Base-by-base conservation (phyloP, 1,139 yeast species). In the Suhomyces bokatorum region DNA sequence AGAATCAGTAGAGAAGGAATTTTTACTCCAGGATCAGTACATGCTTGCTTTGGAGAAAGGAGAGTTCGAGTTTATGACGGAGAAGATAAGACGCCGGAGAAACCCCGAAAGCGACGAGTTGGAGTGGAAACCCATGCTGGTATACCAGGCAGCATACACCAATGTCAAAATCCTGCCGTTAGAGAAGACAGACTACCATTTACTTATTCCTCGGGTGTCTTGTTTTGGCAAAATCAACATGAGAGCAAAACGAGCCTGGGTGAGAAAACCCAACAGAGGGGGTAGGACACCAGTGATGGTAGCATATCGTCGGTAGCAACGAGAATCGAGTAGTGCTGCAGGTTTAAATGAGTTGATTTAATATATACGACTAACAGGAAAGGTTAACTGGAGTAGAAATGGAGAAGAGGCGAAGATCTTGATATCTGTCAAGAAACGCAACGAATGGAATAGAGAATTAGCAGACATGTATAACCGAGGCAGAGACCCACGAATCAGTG, bases 191-290 rank as follows among this genome's bases (percentile, higher is more conserved):
- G 60, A 59, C 36, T 66, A 64, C 45, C 57, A 51, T 31, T 59
- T 53, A 29, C 44, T 48, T 26, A 57, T 67, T 12, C 74, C 75
- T 0, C 32, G 24, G 9, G 45, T 54, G 14, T 69, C 73, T 5
- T 70, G 76, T 45, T 70, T 70, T 49, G 77, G 77, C 4, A 63
- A 59, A 38, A 64, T 71, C 39, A 70, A 70, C 46, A 69, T 70
- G 75, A 53, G 77, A 42, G 52, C 47, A 20, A 65, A 63, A 37
- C 51, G 72, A 14, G 77, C 77, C 2, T 67, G 73, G 73, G 53
- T 56, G 3, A 46, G 66, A 37, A 54, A 59, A 4, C 60, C 61
- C 16, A 60, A 58, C 34, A 52, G 36, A 13, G 36, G 29, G 12
- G 6, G 29, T 4, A 12, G 8, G 12, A 2, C n/a, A 8, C 29